Evolutionary conservation across 495 filamentous ascomycete species (phyloP).

Genomic region (Haplographium delicatum): DNA sequence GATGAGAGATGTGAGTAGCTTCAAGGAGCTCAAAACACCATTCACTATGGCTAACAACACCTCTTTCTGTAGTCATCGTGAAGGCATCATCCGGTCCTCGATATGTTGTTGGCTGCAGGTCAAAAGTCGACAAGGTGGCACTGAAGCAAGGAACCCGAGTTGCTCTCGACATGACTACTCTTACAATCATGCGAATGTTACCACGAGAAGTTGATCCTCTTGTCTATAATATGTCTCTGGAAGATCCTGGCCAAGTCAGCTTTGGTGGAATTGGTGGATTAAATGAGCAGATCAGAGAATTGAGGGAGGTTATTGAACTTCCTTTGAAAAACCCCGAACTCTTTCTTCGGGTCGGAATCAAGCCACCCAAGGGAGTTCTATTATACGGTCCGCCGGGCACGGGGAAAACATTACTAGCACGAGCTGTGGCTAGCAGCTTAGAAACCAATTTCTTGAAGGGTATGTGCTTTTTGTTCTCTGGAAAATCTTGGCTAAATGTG

Average conservation of each 20-base stretch:
- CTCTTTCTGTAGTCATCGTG: conserved; percentile 50
- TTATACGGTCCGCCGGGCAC: conserved; percentile 98
- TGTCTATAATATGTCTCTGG: conserved; percentile 99
- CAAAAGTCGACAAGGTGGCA: conserved; percentile 94
- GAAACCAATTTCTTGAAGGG: conserved; percentile 99
- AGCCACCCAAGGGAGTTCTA: conserved; percentile 95
- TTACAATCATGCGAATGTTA: conserved; percentile 99
- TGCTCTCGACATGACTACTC: conserved; percentile 98
- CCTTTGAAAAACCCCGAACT: conserved; percentile 98
- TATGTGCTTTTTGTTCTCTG: conserved; percentile 27
- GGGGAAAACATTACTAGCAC: conserved; percentile 91
- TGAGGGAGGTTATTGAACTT: conserved; percentile 96
- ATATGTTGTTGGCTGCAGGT: conserved; percentile 97
- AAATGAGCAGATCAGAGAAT: conserved; percentile 97
- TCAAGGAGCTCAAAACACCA: neutral
- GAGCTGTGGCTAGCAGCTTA: conserved; percentile 92
- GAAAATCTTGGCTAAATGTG: conserved; percentile 2
- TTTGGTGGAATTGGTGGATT: conserved; percentile 98
- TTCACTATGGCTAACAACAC: conserved; percentile 16
- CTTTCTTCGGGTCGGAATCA: conserved; percentile 95
- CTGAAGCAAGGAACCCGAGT: conserved; percentile 98
- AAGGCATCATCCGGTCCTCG: conserved; percentile 96
- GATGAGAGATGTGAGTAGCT: conserved; percentile 86
- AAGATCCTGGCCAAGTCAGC: conserved; percentile 95
- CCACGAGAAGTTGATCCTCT: conserved; percentile 97